phyloP scores from a whole-genome alignment of 208 protist genomes.

The Tritrichomonas foetus region DNA sequence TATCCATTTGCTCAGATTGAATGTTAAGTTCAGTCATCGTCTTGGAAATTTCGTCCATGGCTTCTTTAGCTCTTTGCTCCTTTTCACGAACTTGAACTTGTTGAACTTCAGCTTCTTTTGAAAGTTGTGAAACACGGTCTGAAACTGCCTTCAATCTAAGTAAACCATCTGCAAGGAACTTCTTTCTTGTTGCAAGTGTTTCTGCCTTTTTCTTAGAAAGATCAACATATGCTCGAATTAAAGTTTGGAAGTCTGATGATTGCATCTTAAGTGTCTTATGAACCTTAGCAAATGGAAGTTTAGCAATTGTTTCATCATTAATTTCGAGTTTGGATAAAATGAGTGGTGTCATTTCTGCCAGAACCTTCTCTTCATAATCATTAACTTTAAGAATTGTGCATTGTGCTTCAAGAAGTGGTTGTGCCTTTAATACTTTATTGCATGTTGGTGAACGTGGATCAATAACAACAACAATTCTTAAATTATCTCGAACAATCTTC shows the following conservation, averaged over 20 bases:
- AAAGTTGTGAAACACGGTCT: background rate
- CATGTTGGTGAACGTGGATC: background rate
- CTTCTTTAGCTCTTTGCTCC: constrained; percentile 21
- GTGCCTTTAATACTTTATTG: background rate
- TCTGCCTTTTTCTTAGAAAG: constrained; percentile 2
- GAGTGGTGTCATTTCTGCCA: background rate
- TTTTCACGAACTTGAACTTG: background rate
- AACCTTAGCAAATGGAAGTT: background rate
- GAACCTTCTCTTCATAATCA: background rate
- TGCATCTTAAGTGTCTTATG: background rate
- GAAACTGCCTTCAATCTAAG: background rate
- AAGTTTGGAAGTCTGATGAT: background rate
- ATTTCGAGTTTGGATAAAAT: background rate
- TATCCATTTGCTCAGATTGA: background rate
- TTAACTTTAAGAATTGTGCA: background rate
- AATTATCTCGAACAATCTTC: background rate
- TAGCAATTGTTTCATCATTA: background rate
- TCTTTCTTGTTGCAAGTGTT: background rate
- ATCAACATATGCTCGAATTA: background rate
- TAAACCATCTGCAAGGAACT: constrained; percentile 10
- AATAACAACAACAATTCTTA: background rate
- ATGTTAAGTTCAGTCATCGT: background rate
- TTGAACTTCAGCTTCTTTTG: constrained; percentile 2
- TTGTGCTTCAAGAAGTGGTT: background rate
- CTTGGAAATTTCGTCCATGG: constrained; percentile 38